Base-by-base conservation (phyloP, 176 grass and related monocot species). In the Hordeum marinum region DNA sequence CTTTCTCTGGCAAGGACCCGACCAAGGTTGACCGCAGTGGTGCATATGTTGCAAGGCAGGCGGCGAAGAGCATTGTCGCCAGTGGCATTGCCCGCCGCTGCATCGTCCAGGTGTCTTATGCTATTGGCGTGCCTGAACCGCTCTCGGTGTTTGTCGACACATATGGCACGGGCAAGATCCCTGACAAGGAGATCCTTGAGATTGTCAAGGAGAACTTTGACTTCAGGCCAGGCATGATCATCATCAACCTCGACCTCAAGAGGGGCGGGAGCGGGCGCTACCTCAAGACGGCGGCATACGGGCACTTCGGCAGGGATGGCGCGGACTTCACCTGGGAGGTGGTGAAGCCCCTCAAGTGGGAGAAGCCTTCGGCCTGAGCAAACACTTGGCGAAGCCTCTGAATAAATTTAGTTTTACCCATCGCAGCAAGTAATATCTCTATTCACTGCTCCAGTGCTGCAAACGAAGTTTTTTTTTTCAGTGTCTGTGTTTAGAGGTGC, bases 1-100 rank as follows among this genome's bases (percentile, higher is more conserved):
- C 71, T 74, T 74, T 74, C 71, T 74, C 71, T 26, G 71, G 71
- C 42, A 74, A 74, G 71, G 71, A 74, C 46, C 71, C 71, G 27
- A 74, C 42, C 0, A 74, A 74, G 71, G 71, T 74, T 15, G 71
- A 74, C 42, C 71, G 71, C 71, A 74, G 71, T 50, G 71, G 71
- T 27, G 71, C 71, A 74, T 74, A 50, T 26, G 17, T 74, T 26
- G 24, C 71, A 29, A 74, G 71, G 71, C 71, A 74, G 71, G 71
- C 71, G 26, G 70, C 70, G 25, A 73, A 73, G 41, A 73, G 70
- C 41, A 73, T 73, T 48, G 70, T 73, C 0, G 12, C 70, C 15
- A 29, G 24, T 18, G 70, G 70, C 13, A 42, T 73, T 29, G 70
- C 70, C 70, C 70, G 41, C 9, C 70, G 70, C 7, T 48, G 70